Base-by-base conservation (phyloP, 2,329 filamentous ascomycete genomes). In the Ceratocystis destructans region DNA sequence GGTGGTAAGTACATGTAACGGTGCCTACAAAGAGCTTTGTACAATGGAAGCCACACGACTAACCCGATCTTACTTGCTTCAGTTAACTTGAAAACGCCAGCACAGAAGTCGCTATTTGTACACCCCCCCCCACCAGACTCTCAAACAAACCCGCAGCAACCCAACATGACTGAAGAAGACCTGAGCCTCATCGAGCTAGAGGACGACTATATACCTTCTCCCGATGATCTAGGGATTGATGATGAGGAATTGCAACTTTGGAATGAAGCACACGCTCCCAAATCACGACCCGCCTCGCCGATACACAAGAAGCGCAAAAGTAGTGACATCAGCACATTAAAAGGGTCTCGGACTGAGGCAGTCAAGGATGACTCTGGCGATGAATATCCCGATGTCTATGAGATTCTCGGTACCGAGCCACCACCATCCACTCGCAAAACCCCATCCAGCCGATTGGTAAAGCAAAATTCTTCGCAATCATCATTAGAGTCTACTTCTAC, bases 381-480 rank as follows among this genome's bases (percentile, higher is more conserved):
- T 44, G 77, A 80, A 20, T 84, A 82, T 59, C 81, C 80, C 0
- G 82, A 85, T 69, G 79, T 85, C 6, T 78, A 80, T 69, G 76
- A 82, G 61, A 73, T 79, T 61, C 72, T 78, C 10, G 79, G 76
- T 33, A 78, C 77, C 15, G 72, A 75, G 12, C 75, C 74, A 53
- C 76, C 73, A 17, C 70, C 61, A 25, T 73, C 74, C 1, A 76
- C 75, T n/a, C 75, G 76, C 66, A 70, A 64, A 44, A 33, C 53
- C 20, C 48, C 5, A 68, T 46, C 48, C 8, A 57, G 33, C 17
- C 48, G 8, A n/a, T 12, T 50, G 12, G 37, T 64, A 25, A 53
- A 64, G n/a, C 53, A 25, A 48, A 61, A 28, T 4, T 61, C 61
- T 1, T 68, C 64, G 12, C 33, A 31, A 20, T 61, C 64, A 10